phyloP scores from a whole-genome alignment of 306 rosid genomes.

The Clitoria ternatea region DNA sequence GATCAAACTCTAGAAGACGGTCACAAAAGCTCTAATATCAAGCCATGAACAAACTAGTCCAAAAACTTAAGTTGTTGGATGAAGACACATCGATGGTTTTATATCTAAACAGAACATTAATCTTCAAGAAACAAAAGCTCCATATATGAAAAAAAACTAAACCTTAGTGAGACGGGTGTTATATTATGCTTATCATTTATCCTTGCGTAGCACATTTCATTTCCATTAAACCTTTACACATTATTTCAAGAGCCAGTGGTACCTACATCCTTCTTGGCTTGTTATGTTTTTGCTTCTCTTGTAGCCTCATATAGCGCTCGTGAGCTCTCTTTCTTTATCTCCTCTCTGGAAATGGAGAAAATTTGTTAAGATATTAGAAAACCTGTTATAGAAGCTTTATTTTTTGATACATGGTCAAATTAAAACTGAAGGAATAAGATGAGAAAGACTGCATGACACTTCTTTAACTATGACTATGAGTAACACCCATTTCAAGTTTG shows the following conservation, averaged over 20 bases:
- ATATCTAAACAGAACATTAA: neutral
- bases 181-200: neutral
- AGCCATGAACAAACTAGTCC: neutral
- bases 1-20: neutral
- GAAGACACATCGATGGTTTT: neutral
- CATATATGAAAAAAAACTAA: neutral
- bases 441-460: neutral
- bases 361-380: neutral
- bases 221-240: neutral
- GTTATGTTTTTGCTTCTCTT: slow-evolving; percentile 93
- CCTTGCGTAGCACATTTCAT: neutral
- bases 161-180: neutral
- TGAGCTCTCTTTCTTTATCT: slow-evolving; percentile 80
- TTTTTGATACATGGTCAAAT: neutral
- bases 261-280: slow-evolving; percentile 92
- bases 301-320: slow-evolving; percentile 81
- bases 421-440: neutral
- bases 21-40: neutral
- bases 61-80: neutral
- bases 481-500: neutral
- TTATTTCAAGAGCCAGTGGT: slow-evolving; percentile 22
- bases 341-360: slow-evolving; percentile 56
- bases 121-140: neutral
- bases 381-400: neutral
- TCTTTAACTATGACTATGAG: neutral